Evolutionary conservation across 2,329 filamentous ascomycete genomes (phyloP).

Genomic region (Arachnomyces sp.): DNA sequence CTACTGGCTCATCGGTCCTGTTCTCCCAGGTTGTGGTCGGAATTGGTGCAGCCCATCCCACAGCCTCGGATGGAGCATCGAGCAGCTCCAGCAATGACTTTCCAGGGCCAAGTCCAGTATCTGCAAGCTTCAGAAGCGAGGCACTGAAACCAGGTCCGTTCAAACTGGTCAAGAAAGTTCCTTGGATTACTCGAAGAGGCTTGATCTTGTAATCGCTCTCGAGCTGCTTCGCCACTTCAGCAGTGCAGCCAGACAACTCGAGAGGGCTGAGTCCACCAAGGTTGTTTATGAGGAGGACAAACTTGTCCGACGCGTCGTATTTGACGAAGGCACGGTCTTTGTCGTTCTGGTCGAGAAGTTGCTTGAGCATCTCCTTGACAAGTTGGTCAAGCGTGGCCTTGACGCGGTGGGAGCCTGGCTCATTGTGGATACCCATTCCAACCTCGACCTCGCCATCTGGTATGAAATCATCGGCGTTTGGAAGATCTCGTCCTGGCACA

Average conservation of each 20-base stretch:
- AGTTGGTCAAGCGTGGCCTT: slow-evolving; percentile 43
- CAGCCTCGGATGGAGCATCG: slow-evolving; percentile 58
- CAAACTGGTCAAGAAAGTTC: slow-evolving; percentile 64
- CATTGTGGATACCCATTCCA: slow-evolving; percentile 67
- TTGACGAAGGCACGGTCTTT: slow-evolving; percentile 56
- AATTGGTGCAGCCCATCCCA: slow-evolving; percentile 58
- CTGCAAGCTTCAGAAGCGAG: slow-evolving; percentile 54
- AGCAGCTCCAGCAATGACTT: slow-evolving; percentile 56
- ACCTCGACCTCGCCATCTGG: slow-evolving; percentile 53
- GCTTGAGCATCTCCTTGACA: slow-evolving; percentile 54
- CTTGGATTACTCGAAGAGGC: slow-evolving; percentile 53
- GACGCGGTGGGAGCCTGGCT: slow-evolving; percentile 47
- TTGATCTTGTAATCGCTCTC: slow-evolving; percentile 50
- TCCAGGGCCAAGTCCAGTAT: slow-evolving; percentile 48
- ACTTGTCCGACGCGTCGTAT: slow-evolving; percentile 49
- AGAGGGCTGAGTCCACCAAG: slow-evolving; percentile 60
- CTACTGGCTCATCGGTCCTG: slow-evolving; percentile 33
- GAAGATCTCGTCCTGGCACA: slow-evolving; percentile 64
- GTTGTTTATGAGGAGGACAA: slow-evolving; percentile 61
- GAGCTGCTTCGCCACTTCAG: slow-evolving; percentile 57
- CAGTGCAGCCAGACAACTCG: slow-evolving; percentile 58
- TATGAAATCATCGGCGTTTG: slow-evolving; percentile 46
- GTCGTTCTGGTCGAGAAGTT: slow-evolving; percentile 55
- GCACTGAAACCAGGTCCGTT: slow-evolving; percentile 66
- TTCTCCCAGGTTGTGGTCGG: slow-evolving; percentile 51